Evolutionary conservation across 2,329 filamentous ascomycete genomes (phyloP).

Genomic region (Beauveria caledonica): DNA sequence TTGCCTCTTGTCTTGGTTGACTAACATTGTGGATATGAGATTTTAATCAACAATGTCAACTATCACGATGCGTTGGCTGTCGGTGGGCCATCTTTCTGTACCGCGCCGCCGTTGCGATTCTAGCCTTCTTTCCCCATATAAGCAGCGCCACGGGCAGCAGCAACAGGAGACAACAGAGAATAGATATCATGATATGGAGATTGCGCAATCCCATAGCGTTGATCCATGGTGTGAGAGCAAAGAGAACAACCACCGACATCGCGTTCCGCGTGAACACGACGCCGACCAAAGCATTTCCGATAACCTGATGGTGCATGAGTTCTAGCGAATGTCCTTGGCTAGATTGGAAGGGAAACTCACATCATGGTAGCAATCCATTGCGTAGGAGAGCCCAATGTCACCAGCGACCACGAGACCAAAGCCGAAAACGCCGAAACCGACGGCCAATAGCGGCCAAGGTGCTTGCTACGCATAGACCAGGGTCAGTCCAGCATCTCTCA

Average conservation of each 20-base stretch:
- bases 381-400: constrained; percentile 26
- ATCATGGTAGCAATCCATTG: constrained; percentile 29
- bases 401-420: constrained; percentile 27
- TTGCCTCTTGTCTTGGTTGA: neutral
- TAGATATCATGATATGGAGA: constrained; percentile 12
- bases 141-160: constrained; percentile 10
- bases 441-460: constrained; percentile 30
- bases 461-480: constrained; percentile 18
- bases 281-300: constrained; percentile 19
- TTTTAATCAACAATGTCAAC: neutral
- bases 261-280: constrained; percentile 19
- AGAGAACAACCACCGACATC: constrained; percentile 16
- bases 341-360: constrained; percentile 15
- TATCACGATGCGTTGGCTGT: constrained; percentile 12
- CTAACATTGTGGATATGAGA: neutral
- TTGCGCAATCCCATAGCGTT: constrained; percentile 16
- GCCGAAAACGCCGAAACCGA: constrained; percentile 27
- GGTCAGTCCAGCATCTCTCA: neutral
- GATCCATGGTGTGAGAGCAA: constrained; percentile 18
- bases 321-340: neutral
- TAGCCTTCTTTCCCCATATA: constrained; percentile 13
- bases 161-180: constrained; percentile 8
- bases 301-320: constrained; percentile 14
- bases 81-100: constrained; percentile 9
- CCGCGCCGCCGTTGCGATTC: constrained; percentile 7